Percentiles rank a stretch among this genome's conserved stretches.
phyloP scores from a whole-genome alignment of 1,284 basidiomycete genomes.

The Sphagnurus paluster region DNA sequence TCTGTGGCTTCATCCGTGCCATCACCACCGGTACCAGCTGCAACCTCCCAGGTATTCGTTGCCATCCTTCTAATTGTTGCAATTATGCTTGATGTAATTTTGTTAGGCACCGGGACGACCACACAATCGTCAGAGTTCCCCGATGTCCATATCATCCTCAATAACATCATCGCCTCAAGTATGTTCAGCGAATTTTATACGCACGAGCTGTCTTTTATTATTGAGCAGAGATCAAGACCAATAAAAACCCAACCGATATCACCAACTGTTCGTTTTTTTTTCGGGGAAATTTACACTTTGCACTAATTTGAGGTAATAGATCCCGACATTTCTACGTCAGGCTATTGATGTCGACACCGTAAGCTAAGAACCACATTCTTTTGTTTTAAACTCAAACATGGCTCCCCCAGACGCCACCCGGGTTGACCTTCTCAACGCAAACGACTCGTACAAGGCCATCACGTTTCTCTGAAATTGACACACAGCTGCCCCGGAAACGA shows the following conservation, averaged over 20 bases:
- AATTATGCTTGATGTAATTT: not conserved
- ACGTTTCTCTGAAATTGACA: not conserved
- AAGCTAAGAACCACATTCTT: too few relatives aligned
- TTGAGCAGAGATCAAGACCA: not conserved
- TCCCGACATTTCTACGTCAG: too few relatives aligned
- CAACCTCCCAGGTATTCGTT: not conserved
- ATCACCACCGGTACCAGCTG: not conserved
- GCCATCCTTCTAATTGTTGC: not conserved
- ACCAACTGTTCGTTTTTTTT: conserved; percentile 10
- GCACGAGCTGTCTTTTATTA: too few relatives aligned
- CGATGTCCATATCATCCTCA: conserved; percentile 16
- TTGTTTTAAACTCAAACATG: not conserved
- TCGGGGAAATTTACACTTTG: too few relatives aligned
- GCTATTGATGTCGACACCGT: too few relatives aligned
- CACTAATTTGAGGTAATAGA: too few relatives aligned
- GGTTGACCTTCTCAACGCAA: conserved; percentile 4
- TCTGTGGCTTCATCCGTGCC: conserved; percentile 15
- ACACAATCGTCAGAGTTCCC: not conserved
- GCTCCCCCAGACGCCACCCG: conserved; percentile 9
- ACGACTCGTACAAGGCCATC: not conserved
- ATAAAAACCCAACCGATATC: conserved; percentile 7
- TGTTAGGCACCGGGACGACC: not conserved
- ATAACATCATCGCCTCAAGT: not conserved
- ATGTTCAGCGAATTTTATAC: not conserved
- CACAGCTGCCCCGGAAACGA: conserved; percentile 10